These are phyloP conservation scores for Pittosporum tobira DNA, from an alignment of 129 eudicot genomes.

Conservation along the genomic window DNA sequence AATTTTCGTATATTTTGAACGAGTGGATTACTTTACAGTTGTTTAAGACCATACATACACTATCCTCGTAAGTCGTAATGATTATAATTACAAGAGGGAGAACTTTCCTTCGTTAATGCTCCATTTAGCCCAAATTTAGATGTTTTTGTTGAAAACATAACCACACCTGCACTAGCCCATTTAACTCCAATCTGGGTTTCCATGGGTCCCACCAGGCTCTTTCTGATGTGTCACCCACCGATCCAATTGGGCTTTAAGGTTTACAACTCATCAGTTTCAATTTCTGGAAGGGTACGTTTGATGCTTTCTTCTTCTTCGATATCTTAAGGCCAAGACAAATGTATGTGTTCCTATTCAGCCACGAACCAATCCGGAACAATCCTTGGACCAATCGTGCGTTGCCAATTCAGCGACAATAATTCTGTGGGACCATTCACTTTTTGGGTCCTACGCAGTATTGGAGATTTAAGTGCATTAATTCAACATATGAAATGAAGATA, in stretches of 20 bases:
- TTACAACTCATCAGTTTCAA: slow-evolving; percentile 36
- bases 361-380: slow-evolving; percentile 11
- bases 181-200: slow-evolving; percentile 1
- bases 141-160: slow-evolving; percentile 1
- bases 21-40: slow-evolving; percentile 44
- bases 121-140: slow-evolving; percentile 17
- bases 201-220: slow-evolving; percentile 15
- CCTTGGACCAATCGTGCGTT: slow-evolving; percentile 12
- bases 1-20: too few relatives aligned
- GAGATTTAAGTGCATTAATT: slow-evolving; percentile 11
- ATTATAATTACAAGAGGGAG: neutral
- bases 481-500: slow-evolving; percentile 14
- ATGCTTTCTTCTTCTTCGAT: slow-evolving; percentile 2
- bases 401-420: slow-evolving; percentile 25
- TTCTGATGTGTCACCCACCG: slow-evolving; percentile 53
- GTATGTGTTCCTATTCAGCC: slow-evolving; percentile 19
- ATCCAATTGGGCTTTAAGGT: slow-evolving; percentile 33
- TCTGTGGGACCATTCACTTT: slow-evolving; percentile 16
- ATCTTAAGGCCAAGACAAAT: neutral
- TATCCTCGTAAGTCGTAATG: too few relatives aligned
- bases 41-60: slow-evolving; percentile 17
- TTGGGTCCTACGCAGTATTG: too few relatives aligned
- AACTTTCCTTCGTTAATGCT: slow-evolving; percentile 10
- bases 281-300: slow-evolving; percentile 10
- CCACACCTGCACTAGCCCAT: neutral